Percentiles rank a stretch among this genome's conserved stretches.
phyloP scores from a whole-genome alignment of 805 yeast species.

The Schizosaccharomyces octosporus region DNA sequence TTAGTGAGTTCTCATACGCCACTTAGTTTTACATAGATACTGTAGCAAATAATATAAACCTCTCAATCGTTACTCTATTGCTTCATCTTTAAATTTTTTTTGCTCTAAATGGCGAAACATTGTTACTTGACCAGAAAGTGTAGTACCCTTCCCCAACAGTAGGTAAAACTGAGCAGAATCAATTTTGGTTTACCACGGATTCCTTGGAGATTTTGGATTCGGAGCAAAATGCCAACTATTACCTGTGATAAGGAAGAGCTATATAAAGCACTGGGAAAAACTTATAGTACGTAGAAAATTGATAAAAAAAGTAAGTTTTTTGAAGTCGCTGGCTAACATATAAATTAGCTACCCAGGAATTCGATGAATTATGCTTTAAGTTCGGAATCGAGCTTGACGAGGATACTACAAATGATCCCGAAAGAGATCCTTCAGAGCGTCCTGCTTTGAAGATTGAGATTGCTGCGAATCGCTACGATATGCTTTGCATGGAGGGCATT shows the following conservation, averaged over 20 bases:
- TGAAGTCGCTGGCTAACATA: background rate
- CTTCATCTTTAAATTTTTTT: background rate
- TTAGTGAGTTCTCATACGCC: too few relatives aligned
- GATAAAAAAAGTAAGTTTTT: background rate
- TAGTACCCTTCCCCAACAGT: background rate
- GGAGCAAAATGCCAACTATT: constrained; percentile 65
- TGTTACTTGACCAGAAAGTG: background rate
- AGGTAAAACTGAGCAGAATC: background rate
- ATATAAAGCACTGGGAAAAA: constrained; percentile 45
- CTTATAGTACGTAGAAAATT: constrained; percentile 11
- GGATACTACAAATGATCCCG: constrained; percentile 21
- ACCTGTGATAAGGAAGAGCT: constrained; percentile 86
- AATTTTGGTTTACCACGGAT: background rate
- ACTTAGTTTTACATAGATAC: too few relatives aligned
- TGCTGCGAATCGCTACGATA: constrained; percentile 93
- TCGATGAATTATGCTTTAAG: constrained; percentile 90
- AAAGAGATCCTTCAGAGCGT: constrained; percentile 35
- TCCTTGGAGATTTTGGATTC: background rate
- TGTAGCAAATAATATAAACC: background rate
- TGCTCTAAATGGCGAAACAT: background rate
- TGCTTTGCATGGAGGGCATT: constrained; percentile 95
- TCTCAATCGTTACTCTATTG: background rate
- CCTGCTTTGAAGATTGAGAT: constrained; percentile 94
- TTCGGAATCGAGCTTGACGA: constrained; percentile 95
- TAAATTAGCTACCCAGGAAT: constrained; percentile 37